phyloP scores from a whole-genome alignment of 2,329 filamentous ascomycete species.

The Aphanocladium album region DNA sequence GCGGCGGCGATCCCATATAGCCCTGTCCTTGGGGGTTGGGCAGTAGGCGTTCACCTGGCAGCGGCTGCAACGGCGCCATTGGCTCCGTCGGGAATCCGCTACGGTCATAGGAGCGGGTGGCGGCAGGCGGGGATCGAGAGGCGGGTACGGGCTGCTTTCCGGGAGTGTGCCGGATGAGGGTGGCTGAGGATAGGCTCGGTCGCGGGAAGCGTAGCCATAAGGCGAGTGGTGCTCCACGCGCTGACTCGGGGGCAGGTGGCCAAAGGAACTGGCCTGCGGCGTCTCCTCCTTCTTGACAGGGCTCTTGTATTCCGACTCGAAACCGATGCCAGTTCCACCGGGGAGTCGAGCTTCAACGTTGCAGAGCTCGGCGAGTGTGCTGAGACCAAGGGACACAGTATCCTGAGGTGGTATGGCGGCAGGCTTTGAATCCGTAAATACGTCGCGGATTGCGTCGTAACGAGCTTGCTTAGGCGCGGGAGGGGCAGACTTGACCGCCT shows the following conservation, averaged over 20 bases:
- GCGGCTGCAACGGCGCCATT: slow-evolving; percentile 25
- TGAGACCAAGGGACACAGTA: slow-evolving; percentile 23
- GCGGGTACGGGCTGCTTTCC: slow-evolving; percentile 17
- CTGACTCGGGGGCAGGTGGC: neutral
- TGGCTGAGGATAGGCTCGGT: slow-evolving; percentile 10
- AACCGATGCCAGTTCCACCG: slow-evolving; percentile 13
- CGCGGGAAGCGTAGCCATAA: slow-evolving; percentile 6
- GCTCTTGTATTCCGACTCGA: slow-evolving; percentile 4
- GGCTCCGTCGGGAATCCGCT: slow-evolving; percentile 27
- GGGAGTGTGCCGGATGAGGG: slow-evolving; percentile 9
- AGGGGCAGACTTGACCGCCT: slow-evolving; percentile 6
- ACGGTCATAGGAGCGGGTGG: slow-evolving; percentile 26
- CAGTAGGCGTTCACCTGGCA: slow-evolving; percentile 29
- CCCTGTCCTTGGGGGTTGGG: slow-evolving; percentile 28
- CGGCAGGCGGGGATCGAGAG: slow-evolving; percentile 22
- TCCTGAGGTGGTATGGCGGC: slow-evolving; percentile 22
- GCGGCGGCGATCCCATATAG: slow-evolving; percentile 32
- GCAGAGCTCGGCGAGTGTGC: slow-evolving; percentile 32
- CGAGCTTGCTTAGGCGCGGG: slow-evolving; percentile 15
- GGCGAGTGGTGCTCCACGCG: slow-evolving; percentile 5
- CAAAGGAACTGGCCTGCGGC: slow-evolving; percentile 13
- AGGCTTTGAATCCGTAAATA: slow-evolving; percentile 35
- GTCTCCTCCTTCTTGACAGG: slow-evolving; percentile 21
- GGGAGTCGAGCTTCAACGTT: slow-evolving; percentile 25
- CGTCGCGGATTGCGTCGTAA: slow-evolving; percentile 33